Conservation (phyloP, 306 rosid species). For the Fagus sylvatica region DNA sequence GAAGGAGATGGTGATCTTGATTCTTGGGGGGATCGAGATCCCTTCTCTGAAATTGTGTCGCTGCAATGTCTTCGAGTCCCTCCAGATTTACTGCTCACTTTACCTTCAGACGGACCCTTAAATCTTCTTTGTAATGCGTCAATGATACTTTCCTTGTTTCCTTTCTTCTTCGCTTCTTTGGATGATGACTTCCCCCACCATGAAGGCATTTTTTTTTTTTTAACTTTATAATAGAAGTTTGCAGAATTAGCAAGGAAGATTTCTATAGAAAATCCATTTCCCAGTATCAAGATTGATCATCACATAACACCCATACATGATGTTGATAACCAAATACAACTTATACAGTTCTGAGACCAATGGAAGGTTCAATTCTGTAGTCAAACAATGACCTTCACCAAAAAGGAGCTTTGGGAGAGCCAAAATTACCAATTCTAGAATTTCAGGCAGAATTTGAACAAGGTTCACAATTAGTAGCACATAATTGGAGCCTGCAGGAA, state of each 20-base stretch:
- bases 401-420: conserved; percentile 28
- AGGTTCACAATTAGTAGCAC: conserved; percentile 10
- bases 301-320: conserved; percentile 30
- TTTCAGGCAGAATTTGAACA: conserved; percentile 15
- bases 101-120: conserved; percentile 73
- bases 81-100: conserved; percentile 58
- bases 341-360: conserved; percentile 14
- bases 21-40: conserved; percentile 65
- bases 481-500: conserved; percentile 45
- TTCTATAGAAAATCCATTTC: conserved; percentile 29
- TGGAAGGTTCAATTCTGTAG: conserved; percentile 19
- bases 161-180: conserved; percentile 85
- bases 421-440: conserved; percentile 26
- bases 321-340: conserved; percentile 21
- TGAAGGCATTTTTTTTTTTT: conserved; percentile 72
- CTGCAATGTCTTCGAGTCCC: conserved; percentile 59
- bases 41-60: conserved; percentile 87
- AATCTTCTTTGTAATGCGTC: conserved; percentile 73
- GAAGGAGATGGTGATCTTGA: conserved; percentile 95
- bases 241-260: conserved; percentile 23
- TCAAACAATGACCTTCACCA: conserved; percentile 34
- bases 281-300: conserved; percentile 36
- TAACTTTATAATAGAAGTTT: conserved; percentile 16
- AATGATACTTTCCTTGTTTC: conserved; percentile 75
- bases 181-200: conserved; percentile 94